Evolutionary conservation across 441 rosid genomes (phyloP).

Genomic region (Geranium incanum): DNA sequence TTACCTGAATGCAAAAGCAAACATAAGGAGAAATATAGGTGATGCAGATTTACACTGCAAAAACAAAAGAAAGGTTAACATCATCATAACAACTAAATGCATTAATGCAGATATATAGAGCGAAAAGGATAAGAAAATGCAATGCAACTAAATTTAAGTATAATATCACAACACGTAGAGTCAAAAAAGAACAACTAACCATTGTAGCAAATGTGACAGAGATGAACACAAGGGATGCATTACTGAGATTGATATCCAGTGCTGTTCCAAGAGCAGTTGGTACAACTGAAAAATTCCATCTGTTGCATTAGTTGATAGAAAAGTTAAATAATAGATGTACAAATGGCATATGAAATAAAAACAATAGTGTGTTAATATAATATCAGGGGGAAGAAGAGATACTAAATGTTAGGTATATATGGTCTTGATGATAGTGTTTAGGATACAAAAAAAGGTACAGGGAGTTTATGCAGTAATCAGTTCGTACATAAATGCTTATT

Average conservation of each 20-base stretch:
- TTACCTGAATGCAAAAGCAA: conserved; percentile 99
- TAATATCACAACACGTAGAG: conserved; percentile 11
- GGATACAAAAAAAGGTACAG: no score
- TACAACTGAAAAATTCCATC: conserved; percentile 89
- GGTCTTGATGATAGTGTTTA: not conserved
- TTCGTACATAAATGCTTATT: no score
- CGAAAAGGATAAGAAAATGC: not conserved
- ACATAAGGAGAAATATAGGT: conserved; percentile 88
- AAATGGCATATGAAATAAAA: not conserved
- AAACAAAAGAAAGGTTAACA: conserved; percentile 14
- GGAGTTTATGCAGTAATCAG: no score
- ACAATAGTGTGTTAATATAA: not conserved
- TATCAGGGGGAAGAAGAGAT: not conserved
- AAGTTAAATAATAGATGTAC: conserved; percentile 40
- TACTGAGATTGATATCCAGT: conserved; percentile 92
- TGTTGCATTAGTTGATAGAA: conserved; percentile 68
- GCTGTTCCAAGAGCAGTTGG: conserved; percentile 97
- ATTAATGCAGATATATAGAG: not conserved
- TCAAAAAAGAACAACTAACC: conserved; percentile 44
- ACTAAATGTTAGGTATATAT: not conserved
- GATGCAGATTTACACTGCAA: conserved; percentile 98
- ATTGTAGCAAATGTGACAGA: conserved; percentile 98
- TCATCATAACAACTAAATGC: conserved; percentile 17
- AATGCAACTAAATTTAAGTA: conserved; percentile 5
- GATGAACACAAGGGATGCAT: conserved; percentile 91